A percentile compares a stretch with the other conserved stretches of the same genome.
phyloP scores from a whole-genome alignment of 192 early-diverging fungal species.

The Chytriomyces hyalinus region DNA sequence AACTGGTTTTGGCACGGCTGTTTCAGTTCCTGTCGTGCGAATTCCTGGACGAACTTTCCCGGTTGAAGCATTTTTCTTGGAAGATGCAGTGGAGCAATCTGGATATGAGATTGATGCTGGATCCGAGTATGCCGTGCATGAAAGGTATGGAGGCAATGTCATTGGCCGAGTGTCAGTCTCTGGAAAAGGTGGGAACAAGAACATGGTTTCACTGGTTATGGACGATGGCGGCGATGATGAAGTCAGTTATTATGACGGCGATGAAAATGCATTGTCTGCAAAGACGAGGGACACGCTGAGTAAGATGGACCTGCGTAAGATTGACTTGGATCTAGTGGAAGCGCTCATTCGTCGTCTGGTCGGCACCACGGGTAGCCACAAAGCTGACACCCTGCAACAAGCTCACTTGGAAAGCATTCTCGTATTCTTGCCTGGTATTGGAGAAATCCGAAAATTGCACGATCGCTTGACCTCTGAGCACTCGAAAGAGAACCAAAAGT shows the following conservation, averaged over 20 bases:
- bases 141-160: constrained; percentile 25
- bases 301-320: constrained; percentile 53
- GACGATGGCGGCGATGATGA: constrained; percentile 28
- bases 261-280: constrained; percentile 1
- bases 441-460: constrained; percentile 68
- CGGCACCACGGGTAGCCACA: background rate
- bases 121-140: constrained; percentile 44
- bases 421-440: constrained; percentile 68
- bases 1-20: background rate
- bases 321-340: constrained; percentile 64
- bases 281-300: constrained; percentile 17
- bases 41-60: constrained; percentile 67
- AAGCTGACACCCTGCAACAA: too few species aligned
- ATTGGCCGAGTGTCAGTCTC: constrained; percentile 46
- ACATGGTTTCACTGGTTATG: constrained; percentile 18
- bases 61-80: constrained; percentile 59
- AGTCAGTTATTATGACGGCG: constrained; percentile 23
- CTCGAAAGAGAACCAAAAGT: constrained; percentile 47
- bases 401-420: constrained; percentile 63
- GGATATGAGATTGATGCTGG: constrained; percentile 61
- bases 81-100: constrained; percentile 69
- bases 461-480: constrained; percentile 52
- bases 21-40: constrained; percentile 41
- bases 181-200: constrained; percentile 51
- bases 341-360: constrained; percentile 50